phyloP scores from a whole-genome alignment of 2,329 filamentous ascomycete species.

The Neofusicoccum sp. region DNA sequence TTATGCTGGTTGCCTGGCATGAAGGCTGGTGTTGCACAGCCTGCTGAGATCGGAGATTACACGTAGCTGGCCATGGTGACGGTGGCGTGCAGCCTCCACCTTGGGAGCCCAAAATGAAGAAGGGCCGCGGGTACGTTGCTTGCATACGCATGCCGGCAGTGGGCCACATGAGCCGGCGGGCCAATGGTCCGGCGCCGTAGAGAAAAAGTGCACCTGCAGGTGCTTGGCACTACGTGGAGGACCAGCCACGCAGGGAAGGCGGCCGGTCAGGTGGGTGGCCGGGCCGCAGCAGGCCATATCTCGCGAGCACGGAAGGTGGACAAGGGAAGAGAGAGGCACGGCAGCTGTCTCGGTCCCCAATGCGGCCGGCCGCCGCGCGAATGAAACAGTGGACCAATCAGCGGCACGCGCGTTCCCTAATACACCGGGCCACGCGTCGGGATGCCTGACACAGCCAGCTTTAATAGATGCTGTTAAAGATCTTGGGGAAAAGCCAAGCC shows the following conservation, averaged over 20 bases:
- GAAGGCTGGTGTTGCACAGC: no score
- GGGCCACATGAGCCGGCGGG: background rate
- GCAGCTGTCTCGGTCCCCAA: background rate
- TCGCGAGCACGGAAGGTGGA: background rate
- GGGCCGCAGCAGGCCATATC: no score
- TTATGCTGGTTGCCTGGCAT: background rate
- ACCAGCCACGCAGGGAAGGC: no score
- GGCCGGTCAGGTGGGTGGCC: no score
- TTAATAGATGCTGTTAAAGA: background rate
- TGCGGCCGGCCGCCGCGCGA: background rate
- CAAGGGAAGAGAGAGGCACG: background rate
- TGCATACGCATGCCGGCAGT: constrained; percentile 10
- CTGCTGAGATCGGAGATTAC: no score
- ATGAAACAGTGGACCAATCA: constrained; percentile 9
- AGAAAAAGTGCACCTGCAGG: background rate
- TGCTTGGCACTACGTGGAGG: no score
- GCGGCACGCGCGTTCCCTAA: background rate
- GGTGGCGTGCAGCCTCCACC: background rate
- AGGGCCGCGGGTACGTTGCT: constrained; percentile 12
- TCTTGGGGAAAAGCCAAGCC: background rate
- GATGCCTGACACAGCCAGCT: constrained; percentile 2
- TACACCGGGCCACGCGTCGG: constrained; percentile 4
- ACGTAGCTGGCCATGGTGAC: background rate
- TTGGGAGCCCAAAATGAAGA: constrained; percentile 1
- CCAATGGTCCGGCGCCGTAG: background rate